Evolutionary conservation across 208 protist species (phyloP), one percentile per base, ranked within the genome.

Genomic region (Entamoeba histolytica): DNA sequence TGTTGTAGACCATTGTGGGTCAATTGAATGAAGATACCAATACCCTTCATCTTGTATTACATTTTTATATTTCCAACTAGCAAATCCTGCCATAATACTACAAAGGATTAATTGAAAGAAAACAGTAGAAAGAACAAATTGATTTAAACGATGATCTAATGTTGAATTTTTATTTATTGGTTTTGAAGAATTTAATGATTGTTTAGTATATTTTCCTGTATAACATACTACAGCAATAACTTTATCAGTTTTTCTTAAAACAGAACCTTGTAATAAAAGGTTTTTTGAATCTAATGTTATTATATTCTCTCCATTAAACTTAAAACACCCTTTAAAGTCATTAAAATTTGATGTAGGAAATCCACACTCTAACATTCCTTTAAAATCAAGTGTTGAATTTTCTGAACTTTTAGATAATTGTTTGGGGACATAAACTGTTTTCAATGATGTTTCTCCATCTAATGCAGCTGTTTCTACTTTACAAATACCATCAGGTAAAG

Each of bases 361-460:
- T 35, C 28, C 61, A 23, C 61, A 87, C 35, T 87, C 61, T 12
- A 87, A 35, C 5, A 39, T 1, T 0, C 19, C 31, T 35, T 28
- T 39, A n/a, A 87, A 87, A 8, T 87, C 61, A 8, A 35, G 10
- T 12, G 31, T 4, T 12, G 17, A 12, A 4, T 15, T 31, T n/a
- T 87, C 61, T 31, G 61, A 12, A 28, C 14, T 87, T 28, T n/a
- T 23, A 8, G 28, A 35, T 31, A 87, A 23, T 35, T 31, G 17
- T 35, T 87, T 57, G 1, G 49, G 44, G 0, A 31, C 28, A 91
- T 19, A 35, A 47, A 47, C 15, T 31, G 39, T 39, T 52, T 95
- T 95, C 0, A 93, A 23, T 35, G 94, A 92, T 17, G 91, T 94
- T 35, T 95, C 94, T 14, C 94, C 94, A 93, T 95, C 94, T 55